Conservation (phyloP, 345 rosid genomes). For the Erysimum cheiranthoides region DNA sequence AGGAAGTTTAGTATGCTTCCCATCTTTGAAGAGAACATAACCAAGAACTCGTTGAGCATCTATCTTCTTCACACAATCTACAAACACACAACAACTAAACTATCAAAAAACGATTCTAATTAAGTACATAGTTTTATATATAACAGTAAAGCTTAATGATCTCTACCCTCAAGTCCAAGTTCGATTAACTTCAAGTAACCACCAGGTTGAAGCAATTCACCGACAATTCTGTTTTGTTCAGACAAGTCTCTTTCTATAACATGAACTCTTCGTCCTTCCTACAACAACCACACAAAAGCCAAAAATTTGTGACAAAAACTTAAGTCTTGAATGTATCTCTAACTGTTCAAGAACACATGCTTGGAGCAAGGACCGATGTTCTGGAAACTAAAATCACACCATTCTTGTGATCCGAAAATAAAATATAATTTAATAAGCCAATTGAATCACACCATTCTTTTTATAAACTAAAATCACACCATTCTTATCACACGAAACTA, state of each 20-base stretch:
- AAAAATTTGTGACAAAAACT: constrained; percentile 20
- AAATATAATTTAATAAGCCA: background rate
- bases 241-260: constrained; percentile 68
- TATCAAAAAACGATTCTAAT: background rate
- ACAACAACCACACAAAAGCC: constrained; percentile 16
- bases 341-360: background rate
- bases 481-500: no score
- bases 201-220: constrained; percentile 70
- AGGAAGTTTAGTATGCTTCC: constrained; percentile 37
- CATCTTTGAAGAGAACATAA: constrained; percentile 44
- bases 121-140: background rate
- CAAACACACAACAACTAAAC: background rate
- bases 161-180: constrained; percentile 60
- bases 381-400: constrained; percentile 15
- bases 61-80: constrained; percentile 50
- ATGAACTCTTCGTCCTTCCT: constrained; percentile 64
- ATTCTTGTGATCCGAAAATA: constrained; percentile 1
- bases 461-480: no score
- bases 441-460: no score
- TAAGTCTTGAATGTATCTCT: background rate
- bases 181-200: constrained; percentile 64
- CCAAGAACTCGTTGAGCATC: constrained; percentile 49
- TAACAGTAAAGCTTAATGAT: background rate
- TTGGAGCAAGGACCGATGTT: background rate
- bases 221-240: constrained; percentile 63